Conservation (phyloP, 768 basidiomycete species). For the Tricholoma matsutake region DNA sequence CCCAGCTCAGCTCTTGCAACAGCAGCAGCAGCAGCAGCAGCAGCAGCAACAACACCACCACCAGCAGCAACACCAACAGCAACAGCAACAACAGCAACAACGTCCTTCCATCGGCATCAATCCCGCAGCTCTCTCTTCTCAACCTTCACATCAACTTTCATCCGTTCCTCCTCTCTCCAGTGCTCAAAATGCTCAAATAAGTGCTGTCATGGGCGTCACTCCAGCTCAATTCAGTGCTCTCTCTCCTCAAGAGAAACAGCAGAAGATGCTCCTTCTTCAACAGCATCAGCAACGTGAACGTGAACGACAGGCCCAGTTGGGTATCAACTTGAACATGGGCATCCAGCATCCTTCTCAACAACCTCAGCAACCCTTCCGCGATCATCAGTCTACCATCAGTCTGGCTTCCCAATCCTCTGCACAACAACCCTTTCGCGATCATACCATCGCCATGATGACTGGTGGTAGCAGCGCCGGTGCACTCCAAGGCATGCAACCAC, state of each 20-base stretch:
- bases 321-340: not conserved
- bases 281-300: slow-evolving; percentile 14
- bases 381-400: not conserved
- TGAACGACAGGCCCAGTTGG: slow-evolving; percentile 7
- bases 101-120: slow-evolving; percentile 9
- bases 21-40: slow-evolving; percentile 7
- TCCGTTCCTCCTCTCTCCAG: not conserved
- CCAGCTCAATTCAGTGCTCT: slow-evolving; percentile 13
- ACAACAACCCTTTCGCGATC: too few species aligned
- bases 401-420: too few species aligned
- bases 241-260: slow-evolving; percentile 17
- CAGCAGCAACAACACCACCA: not conserved
- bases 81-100: too few species aligned
- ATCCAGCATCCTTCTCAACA: too few species aligned
- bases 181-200: not conserved
- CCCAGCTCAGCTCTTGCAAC: slow-evolving; percentile 11
- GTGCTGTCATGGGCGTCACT: slow-evolving; percentile 8
- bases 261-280: slow-evolving; percentile 16
- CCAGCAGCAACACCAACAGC: not conserved
- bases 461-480: not conserved
- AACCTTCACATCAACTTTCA: not conserved
- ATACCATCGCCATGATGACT: not conserved
- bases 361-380: too few species aligned
- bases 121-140: slow-evolving; percentile 16
- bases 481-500: not conserved